Conservation (phyloP, 2,329 filamentous ascomycete genomes). For the Dactylellina sp. region DNA sequence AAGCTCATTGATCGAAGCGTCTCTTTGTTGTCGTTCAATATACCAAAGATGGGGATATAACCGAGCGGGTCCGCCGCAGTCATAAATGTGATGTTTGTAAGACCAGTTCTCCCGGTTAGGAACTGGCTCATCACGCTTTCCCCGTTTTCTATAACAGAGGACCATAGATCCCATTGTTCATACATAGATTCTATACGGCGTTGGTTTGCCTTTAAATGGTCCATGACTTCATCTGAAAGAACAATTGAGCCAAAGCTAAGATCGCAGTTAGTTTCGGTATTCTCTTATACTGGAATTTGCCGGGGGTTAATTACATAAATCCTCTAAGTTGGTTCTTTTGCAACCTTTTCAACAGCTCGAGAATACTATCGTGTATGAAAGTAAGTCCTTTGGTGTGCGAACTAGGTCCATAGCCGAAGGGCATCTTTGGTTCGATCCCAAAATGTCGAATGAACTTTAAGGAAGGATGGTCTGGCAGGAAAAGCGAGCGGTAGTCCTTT, state of each 20-base stretch:
- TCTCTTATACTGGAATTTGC: background rate
- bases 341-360: background rate
- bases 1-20: background rate
- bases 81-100: background rate
- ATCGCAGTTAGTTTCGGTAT: background rate
- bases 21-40: background rate
- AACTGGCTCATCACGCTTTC: background rate
- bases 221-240: background rate
- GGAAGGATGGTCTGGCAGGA: background rate
- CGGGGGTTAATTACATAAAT: background rate
- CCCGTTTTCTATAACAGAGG: background rate
- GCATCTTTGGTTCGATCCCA: background rate
- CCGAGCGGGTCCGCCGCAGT: background rate
- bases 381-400: too few relatives aligned
- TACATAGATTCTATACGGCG: background rate
- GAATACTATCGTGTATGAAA: background rate
- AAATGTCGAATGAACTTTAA: background rate
- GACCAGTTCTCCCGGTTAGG: background rate
- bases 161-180: background rate
- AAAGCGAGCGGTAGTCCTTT: background rate
- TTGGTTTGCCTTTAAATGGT: background rate
- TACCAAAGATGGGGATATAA: background rate
- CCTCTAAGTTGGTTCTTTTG: background rate
- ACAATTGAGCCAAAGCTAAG: background rate
- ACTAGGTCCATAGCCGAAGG: background rate